Conservation (phyloP, 768 basidiomycete genomes). For the Russula dissimulans region DNA sequence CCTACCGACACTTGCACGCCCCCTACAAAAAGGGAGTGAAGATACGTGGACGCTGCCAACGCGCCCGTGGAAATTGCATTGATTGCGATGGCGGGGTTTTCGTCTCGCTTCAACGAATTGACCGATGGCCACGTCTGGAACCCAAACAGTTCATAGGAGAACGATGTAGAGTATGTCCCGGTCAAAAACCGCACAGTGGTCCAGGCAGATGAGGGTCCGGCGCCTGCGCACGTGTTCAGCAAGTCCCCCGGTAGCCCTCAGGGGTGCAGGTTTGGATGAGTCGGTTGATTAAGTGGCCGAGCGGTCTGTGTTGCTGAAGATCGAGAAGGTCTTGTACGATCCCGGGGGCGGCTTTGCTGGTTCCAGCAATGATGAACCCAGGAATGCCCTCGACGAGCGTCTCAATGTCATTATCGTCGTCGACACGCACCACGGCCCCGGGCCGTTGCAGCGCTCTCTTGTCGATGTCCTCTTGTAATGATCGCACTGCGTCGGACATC, state of each 20-base stretch:
- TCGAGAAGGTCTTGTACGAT: background rate
- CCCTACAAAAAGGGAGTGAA: background rate
- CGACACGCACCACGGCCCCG: background rate
- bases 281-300: background rate
- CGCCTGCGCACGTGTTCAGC: background rate
- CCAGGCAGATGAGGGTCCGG: background rate
- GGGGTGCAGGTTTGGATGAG: background rate
- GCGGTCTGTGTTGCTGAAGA: background rate
- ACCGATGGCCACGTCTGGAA: background rate
- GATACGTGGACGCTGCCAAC: background rate
- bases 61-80: background rate
- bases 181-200: background rate
- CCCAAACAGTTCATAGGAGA: background rate
- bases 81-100: background rate
- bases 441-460: background rate
- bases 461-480: background rate
- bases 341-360: background rate
- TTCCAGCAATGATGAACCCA: background rate
- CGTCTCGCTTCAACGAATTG: conserved; percentile 1
- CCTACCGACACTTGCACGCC: background rate
- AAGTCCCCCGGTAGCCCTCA: background rate
- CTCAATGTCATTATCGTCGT: conserved; percentile 7
- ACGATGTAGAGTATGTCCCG: background rate
- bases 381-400: conserved; percentile 9
- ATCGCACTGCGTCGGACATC: background rate